Base-by-base conservation (phyloP, 2,329 filamentous ascomycete species). In the Penicillium sp. region DNA sequence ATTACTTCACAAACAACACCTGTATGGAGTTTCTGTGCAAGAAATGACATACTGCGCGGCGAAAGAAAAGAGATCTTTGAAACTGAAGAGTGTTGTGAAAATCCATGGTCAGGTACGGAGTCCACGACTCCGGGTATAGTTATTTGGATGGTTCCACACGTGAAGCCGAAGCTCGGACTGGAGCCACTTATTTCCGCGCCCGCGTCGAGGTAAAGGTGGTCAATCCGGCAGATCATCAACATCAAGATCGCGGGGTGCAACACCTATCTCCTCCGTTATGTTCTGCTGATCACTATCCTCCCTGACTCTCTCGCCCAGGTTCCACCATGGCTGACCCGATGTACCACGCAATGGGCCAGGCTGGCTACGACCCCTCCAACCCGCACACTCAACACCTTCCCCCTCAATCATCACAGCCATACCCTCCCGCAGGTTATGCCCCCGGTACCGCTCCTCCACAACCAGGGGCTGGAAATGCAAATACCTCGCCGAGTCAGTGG, bases 351-450 rank as follows among this genome's bases (percentile, higher is more conserved):
- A 67, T 73, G 65, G 76, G 74, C 58, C 71, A 54, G 51, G 39
- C 73, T 61, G 68, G 69, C 64, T 83, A 87, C 64, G 77, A 81
- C 78, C 84, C 70, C 80, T 84, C 76, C 76, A 86, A 75, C 77
- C 83, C 69, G 76, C 81, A 76, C 73, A 78, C 67, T 9, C 82
- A 84, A 62, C 82, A 68, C 18, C 36, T 81, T 50, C 78, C 78
- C 59, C 79, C 81, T 63, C 84, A 86, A 67, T 87, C 87, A 73
- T 69, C 81, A 62, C 84, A 86, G 67, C 87, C 87, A 73, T 70
- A 72, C 50, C 67, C 75, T 58, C 65, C 73, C 54, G 70, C 75
- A 57, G 74, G 74, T 2, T 64, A 64, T 49, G 59, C 68, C 59
- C 72, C 76, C 46, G 69, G 73, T 52, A 69, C 75, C 54, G 71